Evolutionary conservation across 306 rosid species (phyloP), one percentile per base, ranked within the genome.

Genomic region (Senna siamea): DNA sequence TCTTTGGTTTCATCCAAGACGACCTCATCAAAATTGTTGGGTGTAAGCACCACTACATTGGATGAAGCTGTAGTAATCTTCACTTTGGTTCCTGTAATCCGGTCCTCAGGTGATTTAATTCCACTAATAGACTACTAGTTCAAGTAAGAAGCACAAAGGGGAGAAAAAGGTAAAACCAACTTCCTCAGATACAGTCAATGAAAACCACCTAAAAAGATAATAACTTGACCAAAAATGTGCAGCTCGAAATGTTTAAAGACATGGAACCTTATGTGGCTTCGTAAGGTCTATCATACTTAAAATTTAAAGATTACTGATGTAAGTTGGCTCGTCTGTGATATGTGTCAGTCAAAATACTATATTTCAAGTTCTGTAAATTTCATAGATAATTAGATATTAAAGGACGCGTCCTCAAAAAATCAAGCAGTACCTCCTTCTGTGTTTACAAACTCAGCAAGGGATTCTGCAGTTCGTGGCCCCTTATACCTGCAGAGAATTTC

Each of bases 1-100:
- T 95, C 99, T 66, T 90, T 95, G 81, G 84, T 90, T 76, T 79
- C 85, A 69, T 94, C 94, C 84, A 88, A 66, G 78, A 90, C 93
- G 74, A 92, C 58, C 74, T 92, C 97, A 57, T 87, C 77, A 73
- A 95, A 95, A 61, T 81, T 92, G 68, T 88, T 95, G 41, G 83
- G 30, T 5, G 93, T 70, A 32, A 88, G 93, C 66, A 90, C 90
- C 63, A 85, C 88, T 28, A 95, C 98, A 52, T 56, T 76, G 77
- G 96, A 88, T 58, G 96, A 93, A 79, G 70, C 77, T 23, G 90
- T 46, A 58, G 98, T 89, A 70, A 95, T 80, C 88, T 95, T 95
- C 80, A 90, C 89, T 75, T 85, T 95, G 68, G 97, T 92, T 78
- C 98, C 99, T 95, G 87, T 30, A 74, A 76, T 34, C 69, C 81